phyloP scores from a whole-genome alignment of 1,139 yeast genomes.

The Hemisphaericaspora xylofermentans region DNA sequence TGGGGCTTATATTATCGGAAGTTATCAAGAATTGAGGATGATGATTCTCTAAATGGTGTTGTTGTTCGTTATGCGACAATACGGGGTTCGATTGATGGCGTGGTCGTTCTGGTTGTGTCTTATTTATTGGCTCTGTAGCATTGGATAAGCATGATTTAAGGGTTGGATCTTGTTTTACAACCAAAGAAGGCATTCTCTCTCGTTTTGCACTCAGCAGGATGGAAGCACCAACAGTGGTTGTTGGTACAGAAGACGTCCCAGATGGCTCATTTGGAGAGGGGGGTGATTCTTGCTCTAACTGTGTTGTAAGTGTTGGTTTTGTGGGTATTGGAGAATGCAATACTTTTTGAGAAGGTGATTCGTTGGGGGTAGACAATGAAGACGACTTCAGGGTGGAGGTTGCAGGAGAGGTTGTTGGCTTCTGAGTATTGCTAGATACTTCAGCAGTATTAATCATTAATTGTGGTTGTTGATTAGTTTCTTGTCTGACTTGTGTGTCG shows the following conservation, averaged over 20 bases:
- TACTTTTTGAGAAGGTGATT: background rate
- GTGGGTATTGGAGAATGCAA: constrained; percentile 7
- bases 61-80: background rate
- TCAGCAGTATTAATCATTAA: background rate
- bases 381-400: background rate
- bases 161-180: constrained; percentile 24
- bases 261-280: constrained; percentile 1
- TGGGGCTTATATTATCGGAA: constrained; percentile 25
- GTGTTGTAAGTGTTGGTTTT: constrained; percentile 3
- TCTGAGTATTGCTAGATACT: too few species aligned
- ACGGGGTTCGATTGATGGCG: background rate
- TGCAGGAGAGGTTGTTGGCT: background rate
- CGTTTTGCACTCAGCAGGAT: background rate
- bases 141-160: constrained; percentile 26
- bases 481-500: background rate
- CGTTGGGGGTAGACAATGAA: background rate
- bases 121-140: constrained; percentile 4
- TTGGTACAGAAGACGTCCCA: too few species aligned
- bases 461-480: background rate
- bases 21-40: constrained; percentile 23
- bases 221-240: background rate
- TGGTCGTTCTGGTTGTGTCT: constrained; percentile 1
- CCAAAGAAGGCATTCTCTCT: constrained; percentile 12
- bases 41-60: constrained; percentile 8
- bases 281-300: background rate